phyloP scores from a whole-genome alignment of 2,329 filamentous ascomycete species.

The Talaromyces sp. region DNA sequence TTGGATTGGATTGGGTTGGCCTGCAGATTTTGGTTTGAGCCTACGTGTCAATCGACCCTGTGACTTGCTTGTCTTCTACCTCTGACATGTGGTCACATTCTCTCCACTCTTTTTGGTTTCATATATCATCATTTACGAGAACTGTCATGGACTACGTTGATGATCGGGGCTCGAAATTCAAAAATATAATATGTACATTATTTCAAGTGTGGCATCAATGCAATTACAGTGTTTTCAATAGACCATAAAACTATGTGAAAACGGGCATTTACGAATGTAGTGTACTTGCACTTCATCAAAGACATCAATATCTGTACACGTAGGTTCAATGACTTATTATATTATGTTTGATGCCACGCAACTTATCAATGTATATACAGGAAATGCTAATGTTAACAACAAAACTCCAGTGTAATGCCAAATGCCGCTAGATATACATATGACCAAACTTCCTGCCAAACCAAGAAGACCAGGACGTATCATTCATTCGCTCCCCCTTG shows the following conservation, averaged over 20 bases:
- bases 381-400: neutral
- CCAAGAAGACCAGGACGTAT: constrained; percentile 56
- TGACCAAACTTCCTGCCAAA: constrained; percentile 31
- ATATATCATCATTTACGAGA: neutral
- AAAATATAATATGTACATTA: neutral
- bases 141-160: neutral
- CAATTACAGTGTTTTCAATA: neutral
- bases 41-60: neutral
- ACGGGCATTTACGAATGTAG: too few relatives aligned
- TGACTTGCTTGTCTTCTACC: neutral
- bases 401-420: neutral
- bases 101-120: constrained; percentile 12
- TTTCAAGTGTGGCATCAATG: neutral
- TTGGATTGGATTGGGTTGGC: neutral
- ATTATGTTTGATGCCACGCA: neutral
- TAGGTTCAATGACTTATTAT: neutral
- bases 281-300: too few relatives aligned
- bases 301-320: too few relatives aligned
- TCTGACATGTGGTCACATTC: neutral
- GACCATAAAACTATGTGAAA: neutral
- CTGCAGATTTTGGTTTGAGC: neutral
- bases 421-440: constrained; percentile 4
- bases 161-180: neutral
- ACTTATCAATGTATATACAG: neutral
- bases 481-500: constrained; percentile 57